Percentiles rank a stretch among this genome's conserved stretches.
Evolutionary conservation across 306 rosid genomes (phyloP).

Genomic region (Malus orientalis): DNA sequence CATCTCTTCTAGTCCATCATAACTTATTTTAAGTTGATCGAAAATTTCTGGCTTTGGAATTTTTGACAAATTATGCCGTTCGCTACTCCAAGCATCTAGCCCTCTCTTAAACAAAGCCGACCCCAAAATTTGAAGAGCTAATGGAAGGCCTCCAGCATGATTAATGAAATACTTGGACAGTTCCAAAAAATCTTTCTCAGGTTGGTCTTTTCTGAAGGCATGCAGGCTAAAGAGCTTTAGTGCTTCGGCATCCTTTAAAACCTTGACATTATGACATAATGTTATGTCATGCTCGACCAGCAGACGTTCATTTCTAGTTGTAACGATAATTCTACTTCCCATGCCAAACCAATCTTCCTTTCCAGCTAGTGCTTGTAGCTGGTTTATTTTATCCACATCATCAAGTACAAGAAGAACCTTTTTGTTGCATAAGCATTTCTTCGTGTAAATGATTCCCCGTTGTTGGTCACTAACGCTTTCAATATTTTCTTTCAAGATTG

Average conservation of each 20-base stretch:
- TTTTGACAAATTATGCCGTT: not conserved
- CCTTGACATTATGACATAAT: not conserved
- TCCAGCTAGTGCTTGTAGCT: slow-evolving; percentile 23
- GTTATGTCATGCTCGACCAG: slow-evolving; percentile 10
- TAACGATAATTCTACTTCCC: slow-evolving; percentile 33
- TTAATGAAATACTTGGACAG: not conserved
- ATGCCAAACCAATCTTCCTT: not conserved
- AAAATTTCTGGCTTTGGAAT: slow-evolving; percentile 4
- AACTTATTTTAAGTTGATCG: slow-evolving; percentile 22
- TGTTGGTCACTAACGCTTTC: no score
- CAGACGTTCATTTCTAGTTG: slow-evolving; percentile 17
- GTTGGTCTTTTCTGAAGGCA: not conserved
- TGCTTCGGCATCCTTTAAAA: not conserved
- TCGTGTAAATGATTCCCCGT: no score
- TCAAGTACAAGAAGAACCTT: slow-evolving; percentile 1
- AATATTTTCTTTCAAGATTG: no score
- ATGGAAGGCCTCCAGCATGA: slow-evolving; percentile 19
- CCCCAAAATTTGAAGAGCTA: slow-evolving; percentile 26
- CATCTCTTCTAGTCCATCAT: slow-evolving; percentile 9
- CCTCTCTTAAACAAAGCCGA: slow-evolving; percentile 12
- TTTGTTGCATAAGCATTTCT: no score
- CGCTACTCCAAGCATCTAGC: slow-evolving; percentile 18
- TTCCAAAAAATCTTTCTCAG: not conserved
- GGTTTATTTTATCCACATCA: slow-evolving; percentile 25
- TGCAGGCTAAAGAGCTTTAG: slow-evolving; percentile 2